phyloP scores from a whole-genome alignment of 1,139 yeast genomes.

The Saccharomycopsis crataegensis region DNA sequence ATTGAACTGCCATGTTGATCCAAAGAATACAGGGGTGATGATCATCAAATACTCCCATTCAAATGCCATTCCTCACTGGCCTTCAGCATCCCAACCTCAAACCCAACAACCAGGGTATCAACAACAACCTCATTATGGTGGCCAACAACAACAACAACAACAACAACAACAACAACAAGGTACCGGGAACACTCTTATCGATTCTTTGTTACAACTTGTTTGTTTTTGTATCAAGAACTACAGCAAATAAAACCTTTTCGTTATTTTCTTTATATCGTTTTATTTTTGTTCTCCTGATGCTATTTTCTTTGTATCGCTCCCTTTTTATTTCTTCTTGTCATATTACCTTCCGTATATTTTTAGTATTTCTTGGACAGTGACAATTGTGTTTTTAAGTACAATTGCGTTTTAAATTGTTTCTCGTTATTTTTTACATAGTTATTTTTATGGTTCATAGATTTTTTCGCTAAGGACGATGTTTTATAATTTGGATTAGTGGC shows the following conservation, averaged over 20 bases:
- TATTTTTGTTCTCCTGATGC: no score
- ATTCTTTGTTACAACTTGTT: conserved; percentile 23
- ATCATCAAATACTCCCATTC: conserved; percentile 43
- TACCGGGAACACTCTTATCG: conserved; percentile 20
- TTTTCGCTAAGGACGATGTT: no score
- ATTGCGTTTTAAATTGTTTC: no score
- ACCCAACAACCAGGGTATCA: conserved; percentile 25
- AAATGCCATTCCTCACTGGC: conserved; percentile 18
- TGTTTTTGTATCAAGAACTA: conserved; percentile 27
- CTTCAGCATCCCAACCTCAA: conserved; percentile 19
- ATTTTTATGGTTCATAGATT: no score
- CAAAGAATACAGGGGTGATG: conserved; percentile 73
- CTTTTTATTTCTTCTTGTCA: no score
- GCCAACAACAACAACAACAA: conserved; percentile 26
- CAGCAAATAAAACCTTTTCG: not conserved
- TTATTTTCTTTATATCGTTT: not conserved
- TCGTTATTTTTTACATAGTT: no score
- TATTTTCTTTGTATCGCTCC: no score
- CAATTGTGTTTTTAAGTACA: no score
- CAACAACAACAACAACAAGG: conserved; percentile 27
- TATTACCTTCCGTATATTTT: no score
- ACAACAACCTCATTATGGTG: conserved; percentile 22
- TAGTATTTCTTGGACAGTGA: no score
- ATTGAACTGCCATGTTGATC: conserved; percentile 54
- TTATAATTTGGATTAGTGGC: no score